Evolutionary conservation across 768 basidiomycete genomes (phyloP).

Genomic region (Hemileccinum rubropunctum): DNA sequence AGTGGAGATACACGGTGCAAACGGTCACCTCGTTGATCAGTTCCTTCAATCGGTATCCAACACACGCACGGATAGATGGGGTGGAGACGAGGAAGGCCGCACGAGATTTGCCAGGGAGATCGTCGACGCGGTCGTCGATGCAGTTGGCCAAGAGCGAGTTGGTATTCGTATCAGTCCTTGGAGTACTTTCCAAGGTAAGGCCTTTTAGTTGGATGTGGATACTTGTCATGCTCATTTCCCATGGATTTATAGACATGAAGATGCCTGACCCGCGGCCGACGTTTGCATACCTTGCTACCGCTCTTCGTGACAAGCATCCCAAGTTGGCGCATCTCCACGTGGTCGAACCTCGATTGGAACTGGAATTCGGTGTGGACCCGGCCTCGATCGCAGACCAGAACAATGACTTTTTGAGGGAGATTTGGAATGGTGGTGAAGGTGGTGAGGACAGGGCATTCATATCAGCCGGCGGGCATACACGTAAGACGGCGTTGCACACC

Average conservation of each 20-base stretch:
- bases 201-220: background rate
- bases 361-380: background rate
- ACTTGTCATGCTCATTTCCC: background rate
- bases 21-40: slow-evolving; percentile 54
- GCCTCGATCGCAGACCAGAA: slow-evolving; percentile 16
- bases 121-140: slow-evolving; percentile 45
- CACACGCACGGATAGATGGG: slow-evolving; percentile 62
- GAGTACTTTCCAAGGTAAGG: slow-evolving; percentile 39
- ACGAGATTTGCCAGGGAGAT: slow-evolving; percentile 49
- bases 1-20: slow-evolving; percentile 42
- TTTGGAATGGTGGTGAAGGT: slow-evolving; percentile 38
- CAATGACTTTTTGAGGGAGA: slow-evolving; percentile 44
- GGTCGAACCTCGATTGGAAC: slow-evolving; percentile 37
- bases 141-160: slow-evolving; percentile 51
- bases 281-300: slow-evolving; percentile 47
- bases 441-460: slow-evolving; percentile 33
- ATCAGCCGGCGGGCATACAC: slow-evolving; percentile 43
- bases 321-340: slow-evolving; percentile 53
- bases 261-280: slow-evolving; percentile 55
- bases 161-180: slow-evolving; percentile 60
- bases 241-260: slow-evolving; percentile 40
- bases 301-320: slow-evolving; percentile 33
- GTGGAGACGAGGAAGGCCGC: slow-evolving; percentile 62
- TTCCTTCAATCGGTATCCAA: slow-evolving; percentile 36
- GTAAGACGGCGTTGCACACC: slow-evolving; percentile 35